A percentile compares a stretch with the other conserved stretches of the same genome.
Conservation (phyloP, 1,284 basidiomycete species). For the Schizophyllum amplum region DNA sequence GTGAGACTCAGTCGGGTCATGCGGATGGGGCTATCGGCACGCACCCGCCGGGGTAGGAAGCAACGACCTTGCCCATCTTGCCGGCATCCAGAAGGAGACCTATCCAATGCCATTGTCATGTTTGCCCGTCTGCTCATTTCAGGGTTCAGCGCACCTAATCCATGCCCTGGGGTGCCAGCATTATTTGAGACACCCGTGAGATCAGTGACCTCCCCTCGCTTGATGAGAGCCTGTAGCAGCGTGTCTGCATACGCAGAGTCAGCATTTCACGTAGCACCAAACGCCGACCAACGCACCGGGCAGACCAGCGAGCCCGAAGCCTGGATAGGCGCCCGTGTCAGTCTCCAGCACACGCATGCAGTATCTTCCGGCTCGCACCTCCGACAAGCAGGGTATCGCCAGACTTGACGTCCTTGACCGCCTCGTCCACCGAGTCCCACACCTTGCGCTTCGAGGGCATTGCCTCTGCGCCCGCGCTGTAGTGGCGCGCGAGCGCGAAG, state of each 20-base stretch:
- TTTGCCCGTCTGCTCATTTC: not conserved
- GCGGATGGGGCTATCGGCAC: slow-evolving; percentile 13
- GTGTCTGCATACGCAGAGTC: slow-evolving; percentile 49
- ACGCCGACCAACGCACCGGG: slow-evolving; percentile 44
- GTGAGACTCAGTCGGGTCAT: slow-evolving; percentile 1
- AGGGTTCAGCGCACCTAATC: slow-evolving; percentile 53
- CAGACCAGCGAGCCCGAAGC: slow-evolving; percentile 73
- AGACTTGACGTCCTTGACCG: slow-evolving; percentile 74
- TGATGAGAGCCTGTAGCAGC: slow-evolving; percentile 72
- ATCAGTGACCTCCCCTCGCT: slow-evolving; percentile 62
- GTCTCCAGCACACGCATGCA: slow-evolving; percentile 1
- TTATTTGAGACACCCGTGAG: slow-evolving; percentile 90
- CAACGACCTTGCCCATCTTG: slow-evolving; percentile 80
- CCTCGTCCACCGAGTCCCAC: slow-evolving; percentile 74
- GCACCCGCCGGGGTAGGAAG: slow-evolving; percentile 83
- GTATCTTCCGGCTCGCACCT: slow-evolving; percentile 45
- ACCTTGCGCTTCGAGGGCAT: slow-evolving; percentile 52
- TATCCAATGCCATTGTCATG: slow-evolving; percentile 24
- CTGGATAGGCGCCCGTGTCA: slow-evolving; percentile 27
- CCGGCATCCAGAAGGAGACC: slow-evolving; percentile 72
- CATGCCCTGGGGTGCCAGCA: slow-evolving; percentile 70
- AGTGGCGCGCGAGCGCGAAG: not conserved
- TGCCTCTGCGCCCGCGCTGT: not conserved
- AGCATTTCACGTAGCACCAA: not conserved
- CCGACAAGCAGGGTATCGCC: slow-evolving; percentile 75